A percentile compares a stretch with the other conserved stretches of the same genome.
Evolutionary conservation across 2,329 filamentous ascomycete genomes (phyloP).

Genomic region (Escovopsis sp.): DNA sequence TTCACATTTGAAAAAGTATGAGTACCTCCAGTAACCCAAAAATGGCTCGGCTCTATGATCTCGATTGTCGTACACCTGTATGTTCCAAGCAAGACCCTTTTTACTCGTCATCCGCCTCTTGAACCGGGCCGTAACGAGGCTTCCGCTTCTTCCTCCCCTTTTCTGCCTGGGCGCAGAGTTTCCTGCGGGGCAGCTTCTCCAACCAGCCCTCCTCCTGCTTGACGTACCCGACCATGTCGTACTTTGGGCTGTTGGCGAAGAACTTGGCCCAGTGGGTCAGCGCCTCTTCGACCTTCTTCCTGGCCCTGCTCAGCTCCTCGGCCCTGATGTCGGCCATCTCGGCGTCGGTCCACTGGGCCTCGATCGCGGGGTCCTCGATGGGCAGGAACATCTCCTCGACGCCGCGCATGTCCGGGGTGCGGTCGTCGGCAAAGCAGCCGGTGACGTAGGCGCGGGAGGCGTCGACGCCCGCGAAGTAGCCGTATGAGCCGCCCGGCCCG

Average conservation of each 20-base stretch:
- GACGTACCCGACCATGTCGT: conserved; percentile 65
- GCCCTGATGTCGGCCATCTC: no score
- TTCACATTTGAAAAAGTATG: no score
- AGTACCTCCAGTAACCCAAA: no score
- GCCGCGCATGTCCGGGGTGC: conserved; percentile 70
- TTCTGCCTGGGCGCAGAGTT: conserved; percentile 57
- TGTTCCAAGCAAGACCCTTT: no score
- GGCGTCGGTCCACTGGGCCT: conserved; percentile 39
- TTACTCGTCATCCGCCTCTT: background rate
- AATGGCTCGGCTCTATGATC: no score
- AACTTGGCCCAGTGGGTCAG: conserved; percentile 73
- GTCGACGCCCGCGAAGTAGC: conserved; percentile 74
- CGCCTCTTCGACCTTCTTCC: conserved; percentile 47
- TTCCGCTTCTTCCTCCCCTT: conserved; percentile 36
- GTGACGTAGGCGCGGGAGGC: conserved; percentile 83
- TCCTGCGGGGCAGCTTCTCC: conserved; percentile 43
- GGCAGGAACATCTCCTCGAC: conserved; percentile 75
- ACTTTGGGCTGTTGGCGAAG: conserved; percentile 67
- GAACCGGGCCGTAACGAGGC: conserved; percentile 16
- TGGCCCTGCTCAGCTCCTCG: conserved; percentile 51
- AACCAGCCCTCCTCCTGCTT: conserved; percentile 46
- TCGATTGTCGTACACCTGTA: no score
- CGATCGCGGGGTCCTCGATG: conserved; percentile 45
- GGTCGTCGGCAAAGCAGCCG: conserved; percentile 78
- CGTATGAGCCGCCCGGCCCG: conserved; percentile 74